Base-by-base conservation (phyloP, 2,329 filamentous ascomycete species). In the Truncatella angustata region DNA sequence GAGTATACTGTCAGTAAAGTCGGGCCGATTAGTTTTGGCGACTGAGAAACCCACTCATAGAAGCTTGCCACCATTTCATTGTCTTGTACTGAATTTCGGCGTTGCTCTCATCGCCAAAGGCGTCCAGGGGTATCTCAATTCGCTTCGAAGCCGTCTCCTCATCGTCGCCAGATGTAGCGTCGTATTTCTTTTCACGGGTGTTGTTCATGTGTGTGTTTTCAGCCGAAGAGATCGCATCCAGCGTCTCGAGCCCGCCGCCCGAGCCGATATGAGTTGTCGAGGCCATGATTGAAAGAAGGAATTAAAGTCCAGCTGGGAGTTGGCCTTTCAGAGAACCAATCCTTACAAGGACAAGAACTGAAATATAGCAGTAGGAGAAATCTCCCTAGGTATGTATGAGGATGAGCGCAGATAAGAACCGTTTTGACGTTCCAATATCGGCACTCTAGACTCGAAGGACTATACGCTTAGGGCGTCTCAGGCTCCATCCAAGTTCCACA, bases 1-100 rank as follows among this genome's bases (percentile, higher is more conserved):
- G 14, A 11, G 2, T 71, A 70, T 28, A 72, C 73, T 65, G 75
- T 72, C 71, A 71, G 24, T 11, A 14, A 11, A 14, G 43, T 12
- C 4, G 40, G 21, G 16, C 12, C 28, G 2, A 30, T 16, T 11
- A 4, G 28, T 6, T 3, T 9, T 32, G 18, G 3, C n/a, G 3
- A 6, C 3, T 0, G 14, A 57, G 14, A 32, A 32, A 43, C 40
- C 16, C 10, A 43, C 40, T 23, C 40, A 43, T 43, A 9, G 40
- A 43, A 3, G 40, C 68, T 20, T 66, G 69, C 68, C 68, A 71
- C 69, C 69, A 71, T 4, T 62, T 63, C 32, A 71, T 52, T 0
- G 68, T 68, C 59, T 70, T 70, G 58, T 70, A 70, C 51, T 70
- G 58, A 20, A 70, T 70, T 23, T 50, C 48, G 26, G 34, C 37